phyloP scores from a whole-genome alignment of 1,139 yeast species.

The Citeromyces hawaiiensis region DNA sequence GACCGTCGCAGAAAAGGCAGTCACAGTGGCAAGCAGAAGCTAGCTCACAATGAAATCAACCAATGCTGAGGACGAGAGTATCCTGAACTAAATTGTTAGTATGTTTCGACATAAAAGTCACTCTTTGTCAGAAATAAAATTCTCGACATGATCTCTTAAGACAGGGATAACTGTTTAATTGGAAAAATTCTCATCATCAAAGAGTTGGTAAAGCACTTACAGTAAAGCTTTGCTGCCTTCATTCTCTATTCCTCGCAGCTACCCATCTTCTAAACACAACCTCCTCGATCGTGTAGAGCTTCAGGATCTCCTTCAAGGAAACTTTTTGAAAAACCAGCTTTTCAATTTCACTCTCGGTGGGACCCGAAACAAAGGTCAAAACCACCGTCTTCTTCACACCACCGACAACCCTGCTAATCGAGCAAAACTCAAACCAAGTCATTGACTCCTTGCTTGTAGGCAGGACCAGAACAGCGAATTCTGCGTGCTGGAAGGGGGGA shows the following conservation, averaged over 20 bases:
- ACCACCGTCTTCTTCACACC: conserved; percentile 77
- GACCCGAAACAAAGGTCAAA: conserved; percentile 49
- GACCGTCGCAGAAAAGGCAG: no score
- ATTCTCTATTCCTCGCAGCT: conserved; percentile 73
- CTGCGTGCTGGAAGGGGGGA: conserved; percentile 94
- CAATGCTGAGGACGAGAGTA: no score
- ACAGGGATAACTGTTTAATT: conserved; percentile 83
- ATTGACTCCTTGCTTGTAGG: conserved; percentile 15
- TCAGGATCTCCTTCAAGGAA: conserved; percentile 22
- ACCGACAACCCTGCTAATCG: conserved; percentile 69
- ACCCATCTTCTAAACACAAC: conserved; percentile 69
- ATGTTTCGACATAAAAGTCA: not conserved
- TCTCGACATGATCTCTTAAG: conserved; percentile 74
- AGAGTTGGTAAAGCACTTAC: not conserved
- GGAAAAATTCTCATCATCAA: conserved; percentile 36
- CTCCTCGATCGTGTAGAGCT: conserved; percentile 40
- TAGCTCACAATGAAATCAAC: no score
- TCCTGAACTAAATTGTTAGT: not conserved
- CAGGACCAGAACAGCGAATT: conserved; percentile 50
- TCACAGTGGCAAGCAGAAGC: no score
- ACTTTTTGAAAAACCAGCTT: conserved; percentile 11
- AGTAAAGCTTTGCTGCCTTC: conserved; percentile 5
- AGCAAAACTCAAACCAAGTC: conserved; percentile 49
- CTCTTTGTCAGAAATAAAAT: conserved; percentile 24
- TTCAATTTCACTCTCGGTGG: conserved; percentile 12